Evolutionary conservation across 2,329 filamentous ascomycete genomes (phyloP).

Genomic region (Fusarium liriodendri): DNA sequence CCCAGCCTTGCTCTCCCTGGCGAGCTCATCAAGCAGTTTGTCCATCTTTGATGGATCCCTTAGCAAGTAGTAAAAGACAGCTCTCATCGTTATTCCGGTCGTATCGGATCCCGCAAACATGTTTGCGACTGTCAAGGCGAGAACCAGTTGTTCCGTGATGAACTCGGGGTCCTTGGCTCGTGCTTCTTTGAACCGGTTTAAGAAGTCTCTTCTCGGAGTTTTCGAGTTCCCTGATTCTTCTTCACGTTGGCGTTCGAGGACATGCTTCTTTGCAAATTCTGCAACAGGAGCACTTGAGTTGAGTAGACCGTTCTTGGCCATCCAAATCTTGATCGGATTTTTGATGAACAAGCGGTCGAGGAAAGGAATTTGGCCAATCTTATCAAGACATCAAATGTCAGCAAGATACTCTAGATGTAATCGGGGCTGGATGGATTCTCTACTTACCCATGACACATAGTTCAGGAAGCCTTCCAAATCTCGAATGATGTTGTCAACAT

Average conservation of each 20-base stretch:
- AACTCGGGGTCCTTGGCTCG: constrained; percentile 73
- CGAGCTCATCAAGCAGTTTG: constrained; percentile 70
- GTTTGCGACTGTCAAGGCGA: constrained; percentile 71
- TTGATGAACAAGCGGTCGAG: constrained; percentile 77
- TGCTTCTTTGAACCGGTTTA: constrained; percentile 77
- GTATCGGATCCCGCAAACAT: constrained; percentile 81
- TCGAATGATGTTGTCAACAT: constrained; percentile 77
- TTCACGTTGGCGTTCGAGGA: constrained; percentile 67
- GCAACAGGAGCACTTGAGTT: constrained; percentile 78
- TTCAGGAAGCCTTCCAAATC: constrained; percentile 73
- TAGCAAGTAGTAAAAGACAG: constrained; percentile 79
- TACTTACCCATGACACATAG: constrained; percentile 73
- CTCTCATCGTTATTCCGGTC: constrained; percentile 77
- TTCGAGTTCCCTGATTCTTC: constrained; percentile 51
- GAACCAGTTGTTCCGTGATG: constrained; percentile 76
- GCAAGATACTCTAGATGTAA: background rate
- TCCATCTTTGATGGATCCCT: constrained; percentile 65
- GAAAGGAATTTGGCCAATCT: constrained; percentile 79
- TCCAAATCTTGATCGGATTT: constrained; percentile 76
- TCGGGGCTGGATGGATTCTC: background rate
- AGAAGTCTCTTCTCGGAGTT: constrained; percentile 60
- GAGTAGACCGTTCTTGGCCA: constrained; percentile 72
- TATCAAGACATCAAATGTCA: background rate
- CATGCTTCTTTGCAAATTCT: constrained; percentile 73
- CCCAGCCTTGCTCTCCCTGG: constrained; percentile 64